Evolutionary conservation across 2,329 filamentous ascomycete genomes (phyloP).

Genomic region (Pseudocercospora crystallina): DNA sequence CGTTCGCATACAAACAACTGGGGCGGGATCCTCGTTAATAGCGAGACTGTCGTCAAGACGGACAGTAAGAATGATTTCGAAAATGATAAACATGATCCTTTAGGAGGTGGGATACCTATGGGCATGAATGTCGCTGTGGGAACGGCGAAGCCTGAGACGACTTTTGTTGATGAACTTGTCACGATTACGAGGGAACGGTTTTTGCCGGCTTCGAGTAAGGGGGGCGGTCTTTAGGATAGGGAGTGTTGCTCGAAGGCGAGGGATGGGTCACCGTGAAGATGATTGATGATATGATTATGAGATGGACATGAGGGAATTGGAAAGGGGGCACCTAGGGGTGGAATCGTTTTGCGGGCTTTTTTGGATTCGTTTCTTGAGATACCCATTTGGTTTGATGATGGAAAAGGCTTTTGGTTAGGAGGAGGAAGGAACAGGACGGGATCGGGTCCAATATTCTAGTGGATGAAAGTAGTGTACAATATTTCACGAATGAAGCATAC

Average conservation of each 20-base stretch:
- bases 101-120: slow-evolving; percentile 29
- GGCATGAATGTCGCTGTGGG: slow-evolving; percentile 30
- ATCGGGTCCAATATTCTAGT: too few relatives aligned
- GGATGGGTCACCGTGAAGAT: not conserved
- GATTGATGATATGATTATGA: too few relatives aligned
- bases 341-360: not conserved
- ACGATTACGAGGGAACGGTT: slow-evolving; percentile 32
- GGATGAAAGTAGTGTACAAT: too few relatives aligned
- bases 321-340: not conserved
- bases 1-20: slow-evolving; percentile 22
- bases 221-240: not conserved
- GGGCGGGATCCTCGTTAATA: slow-evolving; percentile 39
- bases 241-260: not conserved
- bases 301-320: not conserved
- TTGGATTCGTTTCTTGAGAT: slow-evolving; percentile 1
- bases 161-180: slow-evolving; percentile 42
- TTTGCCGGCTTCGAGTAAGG: slow-evolving; percentile 17
- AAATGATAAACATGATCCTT: slow-evolving; percentile 14
- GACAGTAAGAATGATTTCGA: slow-evolving; percentile 29
- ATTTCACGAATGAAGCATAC: too few relatives aligned
- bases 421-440: not conserved
- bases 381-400: slow-evolving; percentile 2
- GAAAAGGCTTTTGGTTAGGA: not conserved
- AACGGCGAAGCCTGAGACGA: slow-evolving; percentile 41
- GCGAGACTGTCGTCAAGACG: slow-evolving; percentile 36